These are phyloP conservation scores for Arbutus unedo DNA, from an alignment of 148 eudicot species.

Conservation along the genomic window DNA sequence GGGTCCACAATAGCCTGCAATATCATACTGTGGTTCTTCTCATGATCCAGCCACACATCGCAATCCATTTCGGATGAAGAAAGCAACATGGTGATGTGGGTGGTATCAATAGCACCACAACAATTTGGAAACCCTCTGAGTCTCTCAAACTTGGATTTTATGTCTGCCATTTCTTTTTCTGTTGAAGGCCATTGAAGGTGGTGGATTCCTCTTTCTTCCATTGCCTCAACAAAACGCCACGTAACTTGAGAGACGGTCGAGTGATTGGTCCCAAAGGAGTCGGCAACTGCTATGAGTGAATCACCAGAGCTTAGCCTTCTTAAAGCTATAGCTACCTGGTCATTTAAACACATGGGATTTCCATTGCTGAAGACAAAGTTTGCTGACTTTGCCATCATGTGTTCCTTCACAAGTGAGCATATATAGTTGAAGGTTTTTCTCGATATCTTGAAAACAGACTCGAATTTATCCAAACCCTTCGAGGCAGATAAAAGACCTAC, in stretches of 20 bases:
- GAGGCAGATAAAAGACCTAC: slow-evolving; percentile 49
- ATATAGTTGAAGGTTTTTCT: slow-evolving; percentile 72
- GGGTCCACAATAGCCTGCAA: slow-evolving; percentile 85
- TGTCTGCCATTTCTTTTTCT: slow-evolving; percentile 44
- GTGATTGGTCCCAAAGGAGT: slow-evolving; percentile 58
- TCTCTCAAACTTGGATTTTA: slow-evolving; percentile 63
- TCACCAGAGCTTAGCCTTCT: slow-evolving; percentile 83
- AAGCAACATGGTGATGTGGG: slow-evolving; percentile 67
- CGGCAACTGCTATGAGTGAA: slow-evolving; percentile 60
- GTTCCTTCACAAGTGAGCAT: slow-evolving; percentile 66
- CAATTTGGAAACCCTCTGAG: slow-evolving; percentile 78
- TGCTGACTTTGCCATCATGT: slow-evolving; percentile 47
- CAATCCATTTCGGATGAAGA: slow-evolving; percentile 45
- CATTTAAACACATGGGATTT: slow-evolving; percentile 46
- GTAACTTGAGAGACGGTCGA: slow-evolving; percentile 86
- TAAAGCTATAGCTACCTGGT: slow-evolving; percentile 79
- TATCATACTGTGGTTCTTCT: slow-evolving; percentile 74
- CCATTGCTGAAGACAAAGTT: slow-evolving; percentile 54
- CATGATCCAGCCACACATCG: slow-evolving; percentile 62
- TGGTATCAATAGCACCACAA: slow-evolving; percentile 78
- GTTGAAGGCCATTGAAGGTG: slow-evolving; percentile 81
- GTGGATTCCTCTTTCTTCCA: slow-evolving; percentile 64
- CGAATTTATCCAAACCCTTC: slow-evolving; percentile 43
- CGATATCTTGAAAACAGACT: slow-evolving; percentile 64
- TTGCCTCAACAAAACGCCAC: slow-evolving; percentile 84